Conservation (phyloP, 306 rosid species). For the Begonia masoniana region DNA sequence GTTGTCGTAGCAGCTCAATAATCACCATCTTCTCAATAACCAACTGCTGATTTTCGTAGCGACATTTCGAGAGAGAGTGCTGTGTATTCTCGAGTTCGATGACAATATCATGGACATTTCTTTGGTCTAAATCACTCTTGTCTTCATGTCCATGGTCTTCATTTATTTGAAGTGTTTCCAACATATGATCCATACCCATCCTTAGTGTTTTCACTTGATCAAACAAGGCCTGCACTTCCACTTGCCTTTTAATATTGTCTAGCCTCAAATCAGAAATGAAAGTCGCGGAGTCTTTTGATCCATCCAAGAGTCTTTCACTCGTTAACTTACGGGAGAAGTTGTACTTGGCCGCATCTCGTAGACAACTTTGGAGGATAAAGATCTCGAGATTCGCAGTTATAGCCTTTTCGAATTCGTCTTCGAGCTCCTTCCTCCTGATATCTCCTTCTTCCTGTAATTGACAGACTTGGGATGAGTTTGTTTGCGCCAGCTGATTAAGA, state of each 20-base stretch:
- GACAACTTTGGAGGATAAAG: slow-evolving; percentile 50
- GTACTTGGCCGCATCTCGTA: slow-evolving; percentile 45
- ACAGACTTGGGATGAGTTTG: slow-evolving; percentile 37
- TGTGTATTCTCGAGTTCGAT: slow-evolving; percentile 31
- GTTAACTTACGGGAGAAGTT: slow-evolving; percentile 25
- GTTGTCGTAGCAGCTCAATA: slow-evolving; percentile 41
- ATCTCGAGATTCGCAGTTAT: not conserved
- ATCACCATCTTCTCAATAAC: slow-evolving; percentile 60
- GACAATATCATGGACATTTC: no score
- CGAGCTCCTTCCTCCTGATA: slow-evolving; percentile 38
- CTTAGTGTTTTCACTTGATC: slow-evolving; percentile 42
- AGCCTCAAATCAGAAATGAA: slow-evolving; percentile 52
- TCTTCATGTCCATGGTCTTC: no score
- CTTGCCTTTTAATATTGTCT: slow-evolving; percentile 31
- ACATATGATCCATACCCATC: slow-evolving; percentile 20
- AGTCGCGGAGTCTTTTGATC: slow-evolving; percentile 32
- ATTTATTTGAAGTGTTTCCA: no score
- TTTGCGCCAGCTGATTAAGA: slow-evolving; percentile 36
- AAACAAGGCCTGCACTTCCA: slow-evolving; percentile 33
- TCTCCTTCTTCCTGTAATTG: slow-evolving; percentile 39
- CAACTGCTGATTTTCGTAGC: slow-evolving; percentile 37
- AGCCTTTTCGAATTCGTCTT: slow-evolving; percentile 50
- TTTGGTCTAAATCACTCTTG: no score
- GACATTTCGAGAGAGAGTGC: slow-evolving; percentile 20
- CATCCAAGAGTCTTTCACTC: slow-evolving; percentile 47